Conservation (phyloP, 257 asterid genomes). For the Solanum appendiculatum region DNA sequence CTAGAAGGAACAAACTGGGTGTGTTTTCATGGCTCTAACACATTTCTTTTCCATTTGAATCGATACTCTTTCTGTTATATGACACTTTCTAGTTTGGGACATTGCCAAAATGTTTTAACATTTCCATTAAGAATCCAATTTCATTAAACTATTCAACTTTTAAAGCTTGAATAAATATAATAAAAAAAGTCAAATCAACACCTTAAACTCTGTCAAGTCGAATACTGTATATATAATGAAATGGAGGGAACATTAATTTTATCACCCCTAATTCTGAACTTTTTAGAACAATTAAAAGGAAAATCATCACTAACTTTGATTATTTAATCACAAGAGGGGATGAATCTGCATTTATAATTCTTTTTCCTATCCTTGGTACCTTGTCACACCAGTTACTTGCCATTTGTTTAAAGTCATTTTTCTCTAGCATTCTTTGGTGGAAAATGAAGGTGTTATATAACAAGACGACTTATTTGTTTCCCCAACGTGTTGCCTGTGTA, state of each 20-base stretch:
- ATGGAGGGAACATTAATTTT: neutral
- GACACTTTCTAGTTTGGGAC: neutral
- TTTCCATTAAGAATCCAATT: neutral
- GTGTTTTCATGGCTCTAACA: slow-evolving; percentile 1
- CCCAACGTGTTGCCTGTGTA: neutral
- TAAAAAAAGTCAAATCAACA: neutral
- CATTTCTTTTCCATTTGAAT: neutral
- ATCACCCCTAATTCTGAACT: neutral
- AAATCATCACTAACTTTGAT: neutral
- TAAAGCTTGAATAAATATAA: neutral
- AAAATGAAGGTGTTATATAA: neutral
- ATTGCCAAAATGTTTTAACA: neutral
- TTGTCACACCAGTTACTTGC: neutral
- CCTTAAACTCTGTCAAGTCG: neutral
- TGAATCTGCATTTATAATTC: neutral
- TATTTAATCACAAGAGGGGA: neutral
- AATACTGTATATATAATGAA: neutral
- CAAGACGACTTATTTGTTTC: neutral
- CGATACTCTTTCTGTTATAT: neutral
- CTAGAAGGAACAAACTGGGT: slow-evolving; percentile 55
- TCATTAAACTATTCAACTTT: neutral
- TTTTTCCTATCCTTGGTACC: neutral
- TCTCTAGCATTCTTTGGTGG: neutral
- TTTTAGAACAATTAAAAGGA: neutral
- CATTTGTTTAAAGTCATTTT: neutral